Evolutionary conservation across 768 basidiomycete genomes (phyloP).

Genomic region (Podaxis rugospora): DNA sequence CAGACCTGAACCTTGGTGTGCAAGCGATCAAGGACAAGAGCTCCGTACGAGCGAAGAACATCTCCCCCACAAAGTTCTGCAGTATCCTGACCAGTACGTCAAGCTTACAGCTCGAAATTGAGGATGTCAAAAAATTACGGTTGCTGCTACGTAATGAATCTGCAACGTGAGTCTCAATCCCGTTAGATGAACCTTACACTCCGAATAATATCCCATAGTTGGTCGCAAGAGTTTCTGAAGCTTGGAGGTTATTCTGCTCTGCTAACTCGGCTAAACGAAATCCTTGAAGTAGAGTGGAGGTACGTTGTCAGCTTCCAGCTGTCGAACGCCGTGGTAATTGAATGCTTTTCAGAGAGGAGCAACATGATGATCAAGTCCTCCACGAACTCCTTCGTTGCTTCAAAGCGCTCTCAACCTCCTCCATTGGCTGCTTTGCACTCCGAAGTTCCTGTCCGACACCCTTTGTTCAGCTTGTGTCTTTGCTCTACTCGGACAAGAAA

Average conservation of each 20-base stretch:
- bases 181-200: neutral
- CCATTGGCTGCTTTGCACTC: slow-evolving; percentile 85
- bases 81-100: slow-evolving; percentile 63
- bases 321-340: neutral
- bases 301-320: slow-evolving; percentile 29
- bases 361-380: slow-evolving; percentile 93
- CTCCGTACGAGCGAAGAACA: slow-evolving; percentile 36
- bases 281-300: slow-evolving; percentile 97
- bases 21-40: slow-evolving; percentile 49
- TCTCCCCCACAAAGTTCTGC: slow-evolving; percentile 64
- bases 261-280: slow-evolving; percentile 80
- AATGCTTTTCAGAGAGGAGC: slow-evolving; percentile 71
- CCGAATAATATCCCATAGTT: slow-evolving; percentile 39
- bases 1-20: slow-evolving; percentile 35
- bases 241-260: slow-evolving; percentile 84
- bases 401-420: slow-evolving; percentile 88
- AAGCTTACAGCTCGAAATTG: slow-evolving; percentile 77
- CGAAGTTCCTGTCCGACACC: slow-evolving; percentile 88
- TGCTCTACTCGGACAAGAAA: slow-evolving; percentile 96
- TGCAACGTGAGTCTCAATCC: slow-evolving; percentile 53
- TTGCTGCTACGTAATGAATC: slow-evolving; percentile 86
- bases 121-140: slow-evolving; percentile 81
- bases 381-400: slow-evolving; percentile 91
- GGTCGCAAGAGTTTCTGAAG: slow-evolving; percentile 84
- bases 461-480: slow-evolving; percentile 74